Conservation (phyloP, 345 rosid genomes). For the Erodium maritimum region DNA sequence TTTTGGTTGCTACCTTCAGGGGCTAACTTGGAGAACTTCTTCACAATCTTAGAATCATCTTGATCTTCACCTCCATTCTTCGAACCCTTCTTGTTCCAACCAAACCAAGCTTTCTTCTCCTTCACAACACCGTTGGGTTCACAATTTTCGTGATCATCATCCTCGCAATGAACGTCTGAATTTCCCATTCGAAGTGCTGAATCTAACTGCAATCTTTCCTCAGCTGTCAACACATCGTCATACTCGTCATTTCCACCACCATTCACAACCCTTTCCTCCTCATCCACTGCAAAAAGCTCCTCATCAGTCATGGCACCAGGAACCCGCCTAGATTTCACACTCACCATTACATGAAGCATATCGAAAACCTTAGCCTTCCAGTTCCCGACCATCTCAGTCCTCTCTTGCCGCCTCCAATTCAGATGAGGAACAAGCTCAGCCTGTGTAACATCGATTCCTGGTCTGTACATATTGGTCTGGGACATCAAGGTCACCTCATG, state of each 20-base stretch:
- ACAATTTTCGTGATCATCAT: constrained; percentile 63
- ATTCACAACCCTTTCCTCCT: constrained; percentile 53
- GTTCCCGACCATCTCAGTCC: constrained; percentile 80
- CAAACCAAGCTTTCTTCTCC: constrained; percentile 94
- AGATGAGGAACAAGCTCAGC: constrained; percentile 84
- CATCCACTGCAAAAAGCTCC: constrained; percentile 81
- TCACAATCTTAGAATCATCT: constrained; percentile 57
- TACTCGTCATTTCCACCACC: constrained; percentile 55
- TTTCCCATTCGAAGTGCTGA: constrained; percentile 61
- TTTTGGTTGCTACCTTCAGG: constrained; percentile 57
- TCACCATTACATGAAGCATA: constrained; percentile 95
- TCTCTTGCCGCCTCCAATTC: constrained; percentile 98
- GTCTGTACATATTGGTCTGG: constrained; percentile 96
- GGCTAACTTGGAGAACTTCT: constrained; percentile 59
- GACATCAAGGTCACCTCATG: constrained; percentile 93
- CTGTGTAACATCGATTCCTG: constrained; percentile 94
- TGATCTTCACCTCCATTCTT: constrained; percentile 47
- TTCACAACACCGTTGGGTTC: constrained; percentile 45
- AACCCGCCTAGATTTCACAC: constrained; percentile 91
- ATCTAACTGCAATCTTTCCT: constrained; percentile 79
- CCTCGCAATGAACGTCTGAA: constrained; percentile 54
- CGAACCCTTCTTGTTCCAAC: constrained; percentile 61
- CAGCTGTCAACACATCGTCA: constrained; percentile 77
- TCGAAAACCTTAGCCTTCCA: constrained; percentile 98
- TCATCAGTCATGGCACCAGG: constrained; percentile 99